Evolutionary conservation across 2,329 filamentous ascomycete species (phyloP).

Genomic region (Curvularia spicifera): DNA sequence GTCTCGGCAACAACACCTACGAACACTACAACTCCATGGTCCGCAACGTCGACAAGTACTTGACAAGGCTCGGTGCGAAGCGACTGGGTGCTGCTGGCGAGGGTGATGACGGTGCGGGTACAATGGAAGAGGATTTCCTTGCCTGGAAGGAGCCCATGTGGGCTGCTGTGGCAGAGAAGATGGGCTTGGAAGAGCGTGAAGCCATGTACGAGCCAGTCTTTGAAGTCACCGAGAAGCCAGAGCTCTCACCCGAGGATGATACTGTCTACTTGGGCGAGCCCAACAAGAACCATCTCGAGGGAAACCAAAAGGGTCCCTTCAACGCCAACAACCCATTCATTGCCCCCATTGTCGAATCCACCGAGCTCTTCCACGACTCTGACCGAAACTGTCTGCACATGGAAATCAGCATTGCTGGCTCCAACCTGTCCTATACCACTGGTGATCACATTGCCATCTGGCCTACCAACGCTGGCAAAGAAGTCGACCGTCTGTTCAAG

Average conservation of each 20-base stretch:
- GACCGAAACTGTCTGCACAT: conserved; percentile 95
- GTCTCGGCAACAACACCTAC: conserved; percentile 98
- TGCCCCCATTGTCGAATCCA: conserved; percentile 89
- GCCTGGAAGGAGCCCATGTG: conserved; percentile 99
- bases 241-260: conserved; percentile 74
- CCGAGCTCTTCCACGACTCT: conserved; percentile 86
- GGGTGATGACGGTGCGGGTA: conserved; percentile 96
- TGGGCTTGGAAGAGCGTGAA: conserved; percentile 93
- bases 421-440: conserved; percentile 91
- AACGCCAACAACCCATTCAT: conserved; percentile 98
- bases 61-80: conserved; percentile 81
- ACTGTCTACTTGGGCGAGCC: conserved; percentile 95
- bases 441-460: conserved; percentile 97
- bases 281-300: conserved; percentile 93
- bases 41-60: conserved; percentile 81
- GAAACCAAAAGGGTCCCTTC: conserved; percentile 82
- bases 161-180: conserved; percentile 78
- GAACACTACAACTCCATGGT: conserved; percentile 99
- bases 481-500: conserved; percentile 87
- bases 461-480: conserved; percentile 92
- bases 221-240: conserved; percentile 76
- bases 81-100: conserved; percentile 89
- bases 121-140: conserved; percentile 99
- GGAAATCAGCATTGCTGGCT: conserved; percentile 89
- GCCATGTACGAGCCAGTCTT: conserved; percentile 95